A percentile compares a stretch with the other conserved stretches of the same genome.
Evolutionary conservation across 768 basidiomycete genomes (phyloP).

Genomic region (Russula brevipes): DNA sequence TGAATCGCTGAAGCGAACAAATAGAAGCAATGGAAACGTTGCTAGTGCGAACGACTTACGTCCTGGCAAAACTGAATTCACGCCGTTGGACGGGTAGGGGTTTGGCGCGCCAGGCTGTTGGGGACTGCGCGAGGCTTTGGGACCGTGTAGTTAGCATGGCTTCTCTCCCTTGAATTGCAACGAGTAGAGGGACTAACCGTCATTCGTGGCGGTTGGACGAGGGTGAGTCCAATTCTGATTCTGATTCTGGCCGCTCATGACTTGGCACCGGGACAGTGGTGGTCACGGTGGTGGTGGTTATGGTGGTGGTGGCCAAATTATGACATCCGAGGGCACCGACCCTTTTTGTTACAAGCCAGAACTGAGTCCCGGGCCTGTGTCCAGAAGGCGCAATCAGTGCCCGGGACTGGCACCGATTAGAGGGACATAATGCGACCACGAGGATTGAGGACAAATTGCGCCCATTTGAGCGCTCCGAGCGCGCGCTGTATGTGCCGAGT

Average conservation of each 20-base stretch:
- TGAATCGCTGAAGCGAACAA: no score
- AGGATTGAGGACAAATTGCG: background rate
- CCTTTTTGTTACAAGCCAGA: background rate
- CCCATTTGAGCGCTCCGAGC: constrained; percentile 1
- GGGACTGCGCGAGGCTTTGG: background rate
- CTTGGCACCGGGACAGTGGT: background rate
- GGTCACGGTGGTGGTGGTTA: background rate
- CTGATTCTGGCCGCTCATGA: background rate
- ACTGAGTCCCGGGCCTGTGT: background rate
- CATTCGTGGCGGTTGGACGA: background rate
- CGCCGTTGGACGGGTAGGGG: background rate
- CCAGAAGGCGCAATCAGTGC: background rate
- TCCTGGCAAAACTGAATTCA: background rate
- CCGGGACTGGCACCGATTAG: background rate
- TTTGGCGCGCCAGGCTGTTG: constrained; percentile 3
- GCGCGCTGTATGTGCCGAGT: constrained; percentile 1
- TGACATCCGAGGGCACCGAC: background rate
- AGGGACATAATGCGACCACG: background rate
- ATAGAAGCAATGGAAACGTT: no score
- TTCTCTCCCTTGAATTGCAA: background rate
- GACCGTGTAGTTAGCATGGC: background rate
- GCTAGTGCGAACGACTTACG: background rate
- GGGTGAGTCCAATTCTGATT: background rate
- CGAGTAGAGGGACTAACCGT: background rate
- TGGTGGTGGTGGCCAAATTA: background rate